Evolutionary conservation across 345 rosid genomes (phyloP).

Genomic region (Clarkia xantiana): DNA sequence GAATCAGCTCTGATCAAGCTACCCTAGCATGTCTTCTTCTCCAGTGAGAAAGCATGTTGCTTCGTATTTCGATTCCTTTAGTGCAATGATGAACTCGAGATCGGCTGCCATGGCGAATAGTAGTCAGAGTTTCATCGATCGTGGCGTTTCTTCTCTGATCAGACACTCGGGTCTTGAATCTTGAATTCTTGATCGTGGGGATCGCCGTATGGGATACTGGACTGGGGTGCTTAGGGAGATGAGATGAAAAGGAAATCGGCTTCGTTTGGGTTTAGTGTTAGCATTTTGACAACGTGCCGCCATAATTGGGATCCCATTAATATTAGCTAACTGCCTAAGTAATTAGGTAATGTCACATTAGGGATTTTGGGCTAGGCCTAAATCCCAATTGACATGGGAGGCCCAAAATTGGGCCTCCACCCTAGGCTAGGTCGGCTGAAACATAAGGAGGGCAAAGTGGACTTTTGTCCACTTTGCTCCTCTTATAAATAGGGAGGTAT

Average conservation of each 20-base stretch:
- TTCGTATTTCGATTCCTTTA: constrained; percentile 54
- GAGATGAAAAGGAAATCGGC: constrained; percentile 73
- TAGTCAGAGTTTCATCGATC: constrained; percentile 81
- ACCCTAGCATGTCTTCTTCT: constrained; percentile 41
- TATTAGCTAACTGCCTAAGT: too few species aligned
- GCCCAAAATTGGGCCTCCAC: too few species aligned
- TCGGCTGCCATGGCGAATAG: constrained; percentile 73
- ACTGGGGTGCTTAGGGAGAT: constrained; percentile 83
- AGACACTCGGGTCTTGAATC: constrained; percentile 20
- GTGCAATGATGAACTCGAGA: constrained; percentile 87
- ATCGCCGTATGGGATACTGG: constrained; percentile 66
- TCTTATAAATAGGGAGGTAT: too few species aligned
- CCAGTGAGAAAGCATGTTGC: constrained; percentile 38
- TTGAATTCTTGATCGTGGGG: too few species aligned
- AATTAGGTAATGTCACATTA: too few species aligned
- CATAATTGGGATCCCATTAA: too few species aligned
- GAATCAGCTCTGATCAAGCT: constrained; percentile 56
- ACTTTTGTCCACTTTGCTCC: too few species aligned
- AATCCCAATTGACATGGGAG: too few species aligned
- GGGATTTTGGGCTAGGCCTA: too few species aligned
- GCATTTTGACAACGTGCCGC: too few species aligned
- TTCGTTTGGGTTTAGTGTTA: constrained; percentile 61
- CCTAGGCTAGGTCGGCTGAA: too few species aligned
- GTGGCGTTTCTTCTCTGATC: constrained; percentile 22
- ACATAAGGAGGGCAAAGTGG: too few species aligned